These are phyloP conservation scores for Sphaerulina musiva DNA, from an alignment of 2,329 filamentous ascomycete species.

Conservation along the genomic window DNA sequence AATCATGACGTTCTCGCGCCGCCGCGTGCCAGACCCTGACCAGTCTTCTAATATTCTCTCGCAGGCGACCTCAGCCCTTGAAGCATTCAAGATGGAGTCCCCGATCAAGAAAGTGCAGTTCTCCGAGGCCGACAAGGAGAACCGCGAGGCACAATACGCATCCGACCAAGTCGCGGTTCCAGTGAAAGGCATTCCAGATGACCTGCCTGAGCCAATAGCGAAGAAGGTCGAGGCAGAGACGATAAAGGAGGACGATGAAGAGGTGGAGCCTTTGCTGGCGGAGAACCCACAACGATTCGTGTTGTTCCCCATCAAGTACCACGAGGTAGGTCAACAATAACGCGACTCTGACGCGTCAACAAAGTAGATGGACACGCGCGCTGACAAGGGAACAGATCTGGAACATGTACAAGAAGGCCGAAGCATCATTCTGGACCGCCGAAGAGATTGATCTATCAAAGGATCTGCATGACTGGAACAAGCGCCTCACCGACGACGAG, in stretches of 20 bases:
- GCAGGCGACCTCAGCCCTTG: slow-evolving; percentile 79
- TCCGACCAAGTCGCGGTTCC: slow-evolving; percentile 53
- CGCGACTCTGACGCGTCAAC: slow-evolving; percentile 51
- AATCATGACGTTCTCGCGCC: slow-evolving; percentile 33
- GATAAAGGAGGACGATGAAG: slow-evolving; percentile 57
- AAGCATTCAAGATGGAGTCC: slow-evolving; percentile 87
- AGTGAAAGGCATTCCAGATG: slow-evolving; percentile 47
- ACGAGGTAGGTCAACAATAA: slow-evolving; percentile 67
- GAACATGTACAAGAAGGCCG: slow-evolving; percentile 99
- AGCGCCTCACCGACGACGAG: slow-evolving; percentile 92
- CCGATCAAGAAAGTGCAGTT: slow-evolving; percentile 88
- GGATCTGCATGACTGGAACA: slow-evolving; percentile 99
- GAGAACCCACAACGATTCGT: slow-evolving; percentile 97
- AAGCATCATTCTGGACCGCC: slow-evolving; percentile 99
- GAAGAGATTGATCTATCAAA: slow-evolving; percentile 99
- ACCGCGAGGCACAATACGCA: slow-evolving; percentile 47
- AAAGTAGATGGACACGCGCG: slow-evolving; percentile 20
- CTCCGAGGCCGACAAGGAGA: slow-evolving; percentile 70
- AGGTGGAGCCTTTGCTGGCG: slow-evolving; percentile 81
- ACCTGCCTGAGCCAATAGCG: slow-evolving; percentile 33
- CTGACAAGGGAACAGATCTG: slow-evolving; percentile 64
- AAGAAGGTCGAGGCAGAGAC: slow-evolving; percentile 42
- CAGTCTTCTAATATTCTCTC: slow-evolving; percentile 34
- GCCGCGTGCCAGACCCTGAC: slow-evolving; percentile 29
- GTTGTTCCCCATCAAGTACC: slow-evolving; percentile 97